Base-by-base conservation (phyloP, 768 basidiomycete genomes). In the Crucibulum laeve region DNA sequence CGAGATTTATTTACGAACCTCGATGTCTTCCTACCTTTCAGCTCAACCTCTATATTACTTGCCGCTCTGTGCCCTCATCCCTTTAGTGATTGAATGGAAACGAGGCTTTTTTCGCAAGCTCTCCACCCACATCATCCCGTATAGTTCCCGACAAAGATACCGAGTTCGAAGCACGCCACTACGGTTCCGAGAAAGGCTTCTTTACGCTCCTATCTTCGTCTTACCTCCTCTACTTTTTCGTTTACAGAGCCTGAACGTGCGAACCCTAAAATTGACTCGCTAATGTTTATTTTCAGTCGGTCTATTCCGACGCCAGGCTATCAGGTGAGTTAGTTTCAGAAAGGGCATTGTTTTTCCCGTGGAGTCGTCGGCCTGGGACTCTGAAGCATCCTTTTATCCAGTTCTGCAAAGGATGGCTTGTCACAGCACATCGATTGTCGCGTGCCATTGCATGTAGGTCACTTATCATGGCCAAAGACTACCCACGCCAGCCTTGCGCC, bases 111-210 rank as follows among this genome's bases (percentile, higher is more conserved):
- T 35, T 47, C 38, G 39, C 25, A 23, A 40, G 21, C 28, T 30
- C 28, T 30, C 28, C n/a, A 7, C 28, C n/a, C n/a, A 7, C 28
- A 51, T 25, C 23, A 32, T 28, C 13, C 24, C 25, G 19, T 49
- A 49, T 46, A 51, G 49, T 49, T 43, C 33, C 51, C 49, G 45
- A 46, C 47, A 50, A 37, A 47, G 44, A 40, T 34, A 18, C 49
- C 52, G 47, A 43, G 40, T n/a, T n/a, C 22, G 47, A 42, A 45
- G 21, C 17, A n/a, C 28, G 39, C 40, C 34, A 41, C 28, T 25
- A 28, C 41, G 57, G 57, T 25, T 36, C 55, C 55, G 55, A 53
- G 41, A 40, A 24, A 45, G 28, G 38, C 40, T 39, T 38, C 32
- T 49, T 25, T 17, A 8, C 18, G 10, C 7, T 34, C 43, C 15